Percentiles rank a stretch among this genome's conserved stretches.
These are phyloP conservation scores for Scenedesmus sp. DNA, from an alignment of 163 green algal species.

Conservation along the genomic window DNA sequence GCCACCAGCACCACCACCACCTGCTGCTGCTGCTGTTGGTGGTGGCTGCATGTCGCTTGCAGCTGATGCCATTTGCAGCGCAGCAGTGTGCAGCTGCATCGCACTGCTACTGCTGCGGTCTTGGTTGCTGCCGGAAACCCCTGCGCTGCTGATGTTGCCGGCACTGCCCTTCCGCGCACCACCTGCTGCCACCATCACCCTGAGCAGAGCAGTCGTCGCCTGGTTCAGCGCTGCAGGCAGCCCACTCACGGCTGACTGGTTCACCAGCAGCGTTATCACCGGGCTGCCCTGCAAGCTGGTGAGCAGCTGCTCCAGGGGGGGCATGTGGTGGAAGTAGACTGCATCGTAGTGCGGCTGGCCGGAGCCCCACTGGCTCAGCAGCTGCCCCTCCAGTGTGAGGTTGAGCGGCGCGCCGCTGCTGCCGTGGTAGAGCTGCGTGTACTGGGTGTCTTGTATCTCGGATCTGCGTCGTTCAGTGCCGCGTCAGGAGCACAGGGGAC, in stretches of 20 bases:
- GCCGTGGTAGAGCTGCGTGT: conserved; percentile 53
- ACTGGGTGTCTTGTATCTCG: conserved; percentile 29
- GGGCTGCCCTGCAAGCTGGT: not conserved
- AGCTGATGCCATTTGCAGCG: not conserved
- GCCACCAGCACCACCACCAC: not conserved
- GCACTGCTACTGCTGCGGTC: not conserved
- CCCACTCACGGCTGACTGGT: conserved; percentile 77
- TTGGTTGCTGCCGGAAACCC: not conserved
- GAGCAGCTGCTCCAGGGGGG: conserved; percentile 49
- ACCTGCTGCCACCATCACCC: conserved; percentile 53
- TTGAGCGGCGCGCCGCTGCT: conserved; percentile 34
- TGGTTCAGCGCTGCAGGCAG: conserved; percentile 77
- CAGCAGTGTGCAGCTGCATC: not conserved
- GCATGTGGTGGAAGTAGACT: conserved; percentile 64
- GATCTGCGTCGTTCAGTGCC: not conserved
- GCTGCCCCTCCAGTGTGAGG: conserved; percentile 75
- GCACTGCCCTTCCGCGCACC: not conserved
- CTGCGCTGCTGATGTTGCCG: conserved; percentile 1
- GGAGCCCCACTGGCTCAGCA: conserved; percentile 74
- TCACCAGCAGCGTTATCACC: conserved; percentile 76
- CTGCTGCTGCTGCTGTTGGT: conserved; percentile 29
- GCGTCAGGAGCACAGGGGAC: too few relatives aligned
- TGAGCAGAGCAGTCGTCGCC: conserved; percentile 56
- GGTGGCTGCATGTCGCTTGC: not conserved
- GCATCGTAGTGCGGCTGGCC: conserved; percentile 73